Evolutionary conservation across 1,284 basidiomycete genomes (phyloP), one percentile per base, ranked within the genome.

Genomic region (Naganishia albida): DNA sequence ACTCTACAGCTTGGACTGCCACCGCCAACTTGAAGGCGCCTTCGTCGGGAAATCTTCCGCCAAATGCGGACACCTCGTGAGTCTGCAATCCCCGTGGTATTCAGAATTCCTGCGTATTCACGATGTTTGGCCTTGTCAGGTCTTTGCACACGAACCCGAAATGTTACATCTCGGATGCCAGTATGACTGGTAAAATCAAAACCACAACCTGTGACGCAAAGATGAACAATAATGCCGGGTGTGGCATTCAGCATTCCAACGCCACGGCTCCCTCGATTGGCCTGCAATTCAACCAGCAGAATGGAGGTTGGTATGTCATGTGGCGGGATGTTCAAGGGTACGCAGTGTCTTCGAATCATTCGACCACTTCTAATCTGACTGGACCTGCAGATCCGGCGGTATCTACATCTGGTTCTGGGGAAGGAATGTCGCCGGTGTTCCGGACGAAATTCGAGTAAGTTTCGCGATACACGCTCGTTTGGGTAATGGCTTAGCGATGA

Each of bases 281-380:
- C 52, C 16, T 70, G 68, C 3, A 71, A 68, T 43, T 75, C 18
- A 79, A 79, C 59, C 64, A 72, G 10, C 86, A 82, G 65, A 85
- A 86, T 26, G 91, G 91, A 23, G 91, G 91, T 52, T 88, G 88
- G 65, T 93, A 90, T 78, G 88, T 88, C 48, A 89, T 78, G 69
- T 73, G 75, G 71, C 67, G 77, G 50, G 74, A 77, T 68, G 49
- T 73, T 23, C 56, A 71, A 51, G 71, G 70, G 75, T 76, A 65
- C 69, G 72, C 69, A 13, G 12, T 44, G 8, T 50, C 30, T 15
- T 25, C 13, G 7, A 40, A 25, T 10, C n/a, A 30, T 23, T 52
- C 16, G 18, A 25, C 18, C 26, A 23, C 3, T 34, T 25, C 40
- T 46, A 7, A 39, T 26, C 28, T 6, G 26, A 20, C 42, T 52